Evolutionary conservation across 140 eudicot genomes (phyloP).

Genomic region (Stevia rebaudiana): DNA sequence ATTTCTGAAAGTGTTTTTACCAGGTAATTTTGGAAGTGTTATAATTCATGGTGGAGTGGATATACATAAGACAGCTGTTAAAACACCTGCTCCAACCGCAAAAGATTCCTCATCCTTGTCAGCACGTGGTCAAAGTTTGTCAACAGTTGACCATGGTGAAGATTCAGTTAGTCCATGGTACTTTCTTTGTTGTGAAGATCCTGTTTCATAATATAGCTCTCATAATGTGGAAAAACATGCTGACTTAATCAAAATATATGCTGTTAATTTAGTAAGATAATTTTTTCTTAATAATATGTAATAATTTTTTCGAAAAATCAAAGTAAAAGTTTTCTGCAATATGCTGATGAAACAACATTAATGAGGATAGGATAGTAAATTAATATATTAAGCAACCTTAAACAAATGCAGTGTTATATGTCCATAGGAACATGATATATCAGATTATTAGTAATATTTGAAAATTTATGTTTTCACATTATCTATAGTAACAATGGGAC

Average conservation of each 20-base stretch:
- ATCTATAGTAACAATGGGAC: not conserved
- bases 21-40: constrained; percentile 88
- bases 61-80: constrained; percentile 34
- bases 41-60: constrained; percentile 59
- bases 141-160: constrained; percentile 34
- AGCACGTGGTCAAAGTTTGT: constrained; percentile 31
- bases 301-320: not conserved
- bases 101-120: constrained; percentile 33
- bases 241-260: not conserved
- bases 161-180: constrained; percentile 48
- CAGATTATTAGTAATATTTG: not conserved
- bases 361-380: constrained; percentile 5
- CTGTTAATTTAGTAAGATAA: not conserved
- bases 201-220: constrained; percentile 2
- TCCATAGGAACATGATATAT: not conserved
- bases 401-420: not conserved
- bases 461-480: not conserved
- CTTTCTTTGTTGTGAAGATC: constrained; percentile 15
- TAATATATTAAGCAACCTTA: not conserved
- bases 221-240: not conserved
- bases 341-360: constrained; percentile 1
- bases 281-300: not conserved
- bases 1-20: constrained; percentile 14
- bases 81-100: constrained; percentile 19
- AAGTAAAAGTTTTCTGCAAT: not conserved